Evolutionary conservation across 78 protist species (phyloP).

Genomic region (Dictyostelium purpureum): DNA sequence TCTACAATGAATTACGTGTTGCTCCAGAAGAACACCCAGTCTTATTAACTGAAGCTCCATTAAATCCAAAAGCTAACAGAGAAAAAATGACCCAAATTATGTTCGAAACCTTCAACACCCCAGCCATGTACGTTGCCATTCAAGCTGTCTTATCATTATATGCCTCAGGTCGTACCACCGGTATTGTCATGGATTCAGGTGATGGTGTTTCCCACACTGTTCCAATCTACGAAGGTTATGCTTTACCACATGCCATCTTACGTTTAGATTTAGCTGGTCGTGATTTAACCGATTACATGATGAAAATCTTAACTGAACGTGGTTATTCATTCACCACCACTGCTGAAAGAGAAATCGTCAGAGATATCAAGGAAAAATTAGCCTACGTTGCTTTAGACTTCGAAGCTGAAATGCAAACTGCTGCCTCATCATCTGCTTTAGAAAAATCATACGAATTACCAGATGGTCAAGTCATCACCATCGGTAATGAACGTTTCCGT

Average conservation of each 20-base stretch:
- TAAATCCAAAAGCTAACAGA: constrained; percentile 87
- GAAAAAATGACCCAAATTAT: constrained; percentile 96
- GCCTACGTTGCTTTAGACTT: constrained; percentile 90
- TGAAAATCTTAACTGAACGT: too few species aligned
- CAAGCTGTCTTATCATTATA: constrained; percentile 96
- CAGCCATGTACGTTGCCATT: constrained; percentile 89
- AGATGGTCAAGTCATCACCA: constrained; percentile 91
- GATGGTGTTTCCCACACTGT: constrained; percentile 97
- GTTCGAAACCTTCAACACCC: constrained; percentile 98
- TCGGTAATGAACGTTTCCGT: constrained; percentile 93
- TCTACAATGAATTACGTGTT: constrained; percentile 94
- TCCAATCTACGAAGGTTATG: constrained; percentile 92
- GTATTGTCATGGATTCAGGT: constrained; percentile 97
- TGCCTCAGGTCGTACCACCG: constrained; percentile 94
- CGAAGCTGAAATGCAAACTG: constrained; percentile 90
- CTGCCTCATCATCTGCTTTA: constrained; percentile 83
- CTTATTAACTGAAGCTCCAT: constrained; percentile 83
- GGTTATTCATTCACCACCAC: too few species aligned
- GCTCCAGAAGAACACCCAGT: constrained; percentile 93
- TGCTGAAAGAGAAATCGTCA: too few species aligned
- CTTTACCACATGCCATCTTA: constrained; percentile 86
- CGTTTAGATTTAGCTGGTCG: constrained; percentile 96
- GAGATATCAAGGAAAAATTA: constrained; percentile 89
- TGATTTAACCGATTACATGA: constrained; percentile 95
- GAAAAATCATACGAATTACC: constrained; percentile 94